phyloP scores from a whole-genome alignment of 495 filamentous ascomycete genomes.

The Podospora conica region DNA sequence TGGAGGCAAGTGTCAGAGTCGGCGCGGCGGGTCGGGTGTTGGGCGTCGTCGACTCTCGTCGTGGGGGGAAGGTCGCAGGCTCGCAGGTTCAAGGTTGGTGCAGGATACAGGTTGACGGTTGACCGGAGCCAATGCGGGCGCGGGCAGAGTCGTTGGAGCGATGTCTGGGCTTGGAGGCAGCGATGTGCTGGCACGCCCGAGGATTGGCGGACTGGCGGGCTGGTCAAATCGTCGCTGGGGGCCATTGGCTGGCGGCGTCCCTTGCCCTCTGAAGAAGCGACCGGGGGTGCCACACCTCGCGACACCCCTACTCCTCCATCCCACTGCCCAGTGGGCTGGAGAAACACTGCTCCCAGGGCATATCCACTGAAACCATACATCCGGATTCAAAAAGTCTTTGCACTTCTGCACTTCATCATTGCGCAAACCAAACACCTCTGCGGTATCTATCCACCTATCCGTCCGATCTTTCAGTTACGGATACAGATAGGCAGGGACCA shows the following conservation, averaged over 20 bases:
- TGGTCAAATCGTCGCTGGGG: neutral
- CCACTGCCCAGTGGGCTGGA: neutral
- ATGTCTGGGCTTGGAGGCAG: slow-evolving; percentile 28
- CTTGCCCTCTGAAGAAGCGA: slow-evolving; percentile 7
- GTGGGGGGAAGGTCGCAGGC: slow-evolving; percentile 16
- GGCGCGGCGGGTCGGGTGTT: too few relatives aligned
- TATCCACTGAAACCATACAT: neutral
- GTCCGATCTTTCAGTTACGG: neutral
- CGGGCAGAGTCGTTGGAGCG: slow-evolving; percentile 17
- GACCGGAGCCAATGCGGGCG: slow-evolving; percentile 29
- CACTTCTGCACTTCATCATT: neutral
- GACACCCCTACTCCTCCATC: neutral
- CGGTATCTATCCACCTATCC: too few relatives aligned
- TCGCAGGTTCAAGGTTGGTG: neutral
- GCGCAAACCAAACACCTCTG: neutral
- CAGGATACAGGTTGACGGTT: slow-evolving; percentile 12
- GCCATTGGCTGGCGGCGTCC: neutral
- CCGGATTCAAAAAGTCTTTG: neutral
- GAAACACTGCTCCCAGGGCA: neutral
- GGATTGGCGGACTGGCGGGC: slow-evolving; percentile 25
- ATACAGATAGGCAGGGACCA: too few relatives aligned
- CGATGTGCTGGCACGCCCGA: slow-evolving; percentile 33
- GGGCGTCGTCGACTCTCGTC: slow-evolving; percentile 21
- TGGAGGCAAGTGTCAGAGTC: neutral
- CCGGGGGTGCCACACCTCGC: slow-evolving; percentile 7